Conservation (phyloP, 208 protist genomes). For the Acanthamoeba triangularis region DNA sequence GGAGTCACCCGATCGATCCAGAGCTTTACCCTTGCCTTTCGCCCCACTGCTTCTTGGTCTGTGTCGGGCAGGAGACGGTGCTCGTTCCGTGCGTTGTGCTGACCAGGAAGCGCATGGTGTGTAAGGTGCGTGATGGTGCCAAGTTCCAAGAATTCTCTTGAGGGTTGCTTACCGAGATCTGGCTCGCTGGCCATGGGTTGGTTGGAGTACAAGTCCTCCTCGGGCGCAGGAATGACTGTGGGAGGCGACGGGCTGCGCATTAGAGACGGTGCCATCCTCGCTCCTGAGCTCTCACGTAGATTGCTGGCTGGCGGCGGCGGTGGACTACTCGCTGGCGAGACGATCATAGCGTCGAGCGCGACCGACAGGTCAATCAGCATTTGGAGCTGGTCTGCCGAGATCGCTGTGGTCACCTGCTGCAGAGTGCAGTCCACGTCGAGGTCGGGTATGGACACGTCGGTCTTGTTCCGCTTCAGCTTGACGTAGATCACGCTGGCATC, state of each 20-base stretch:
- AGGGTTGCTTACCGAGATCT: not conserved
- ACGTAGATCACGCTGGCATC: slow-evolving; percentile 63
- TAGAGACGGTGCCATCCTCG: not conserved
- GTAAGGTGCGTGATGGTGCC: not conserved
- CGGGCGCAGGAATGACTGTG: not conserved
- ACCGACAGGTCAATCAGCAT: slow-evolving; percentile 62
- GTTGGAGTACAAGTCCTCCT: slow-evolving; percentile 59
- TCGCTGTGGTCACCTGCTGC: slow-evolving; percentile 1
- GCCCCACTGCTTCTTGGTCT: not conserved
- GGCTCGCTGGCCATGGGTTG: not conserved
- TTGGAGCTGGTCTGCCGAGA: slow-evolving; percentile 61
- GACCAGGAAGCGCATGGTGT: too few species aligned
- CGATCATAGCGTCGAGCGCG: slow-evolving; percentile 46
- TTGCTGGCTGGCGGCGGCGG: not conserved
- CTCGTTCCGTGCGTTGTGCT: not conserved
- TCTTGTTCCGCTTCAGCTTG: slow-evolving; percentile 59
- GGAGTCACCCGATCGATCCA: not conserved
- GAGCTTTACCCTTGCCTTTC: not conserved
- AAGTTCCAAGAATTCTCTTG: not conserved
- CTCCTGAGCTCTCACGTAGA: slow-evolving; percentile 25
- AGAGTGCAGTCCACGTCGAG: slow-evolving; percentile 72
- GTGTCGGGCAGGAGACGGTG: too few species aligned
- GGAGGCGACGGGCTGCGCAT: not conserved
- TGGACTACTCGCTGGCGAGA: not conserved
- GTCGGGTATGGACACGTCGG: slow-evolving; percentile 68